phyloP scores from a whole-genome alignment of 768 basidiomycete species.

The Auriculariales sp. region DNA sequence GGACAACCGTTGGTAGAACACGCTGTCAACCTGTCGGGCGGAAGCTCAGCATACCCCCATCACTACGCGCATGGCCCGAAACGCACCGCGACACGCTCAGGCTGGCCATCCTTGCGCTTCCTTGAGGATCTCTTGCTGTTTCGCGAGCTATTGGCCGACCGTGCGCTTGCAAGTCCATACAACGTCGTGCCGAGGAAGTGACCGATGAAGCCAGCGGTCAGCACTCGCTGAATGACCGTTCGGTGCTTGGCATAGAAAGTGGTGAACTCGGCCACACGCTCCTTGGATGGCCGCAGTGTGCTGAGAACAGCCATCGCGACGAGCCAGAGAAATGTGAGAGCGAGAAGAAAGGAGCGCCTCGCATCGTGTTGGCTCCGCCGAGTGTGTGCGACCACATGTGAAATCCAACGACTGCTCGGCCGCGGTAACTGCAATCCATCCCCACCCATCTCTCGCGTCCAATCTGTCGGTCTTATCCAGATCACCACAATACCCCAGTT shows the following conservation, averaged over 20 bases:
- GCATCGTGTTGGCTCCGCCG: too few species aligned
- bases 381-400: too few species aligned
- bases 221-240: conserved; percentile 52
- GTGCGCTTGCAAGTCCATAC: conserved; percentile 33
- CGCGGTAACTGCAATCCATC: too few species aligned
- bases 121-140: conserved; percentile 25
- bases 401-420: too few species aligned
- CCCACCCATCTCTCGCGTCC: too few species aligned
- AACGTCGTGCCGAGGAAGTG: conserved; percentile 59
- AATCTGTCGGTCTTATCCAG: too few species aligned
- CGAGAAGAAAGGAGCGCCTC: too few species aligned
- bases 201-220: conserved; percentile 55
- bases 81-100: conserved; percentile 55
- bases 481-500: too few species aligned
- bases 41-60: background rate
- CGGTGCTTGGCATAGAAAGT: conserved; percentile 48
- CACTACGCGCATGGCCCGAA: background rate
- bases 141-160: conserved; percentile 12
- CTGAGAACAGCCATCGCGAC: background rate
- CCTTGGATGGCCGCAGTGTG: background rate
- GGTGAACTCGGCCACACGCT: conserved; percentile 15
- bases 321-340: too few species aligned
- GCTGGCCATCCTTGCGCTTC: conserved; percentile 23
- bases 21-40: conserved; percentile 58
- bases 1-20: conserved; percentile 74